phyloP scores from a whole-genome alignment of 169 alveolate species.

The Fabrea salina region DNA sequence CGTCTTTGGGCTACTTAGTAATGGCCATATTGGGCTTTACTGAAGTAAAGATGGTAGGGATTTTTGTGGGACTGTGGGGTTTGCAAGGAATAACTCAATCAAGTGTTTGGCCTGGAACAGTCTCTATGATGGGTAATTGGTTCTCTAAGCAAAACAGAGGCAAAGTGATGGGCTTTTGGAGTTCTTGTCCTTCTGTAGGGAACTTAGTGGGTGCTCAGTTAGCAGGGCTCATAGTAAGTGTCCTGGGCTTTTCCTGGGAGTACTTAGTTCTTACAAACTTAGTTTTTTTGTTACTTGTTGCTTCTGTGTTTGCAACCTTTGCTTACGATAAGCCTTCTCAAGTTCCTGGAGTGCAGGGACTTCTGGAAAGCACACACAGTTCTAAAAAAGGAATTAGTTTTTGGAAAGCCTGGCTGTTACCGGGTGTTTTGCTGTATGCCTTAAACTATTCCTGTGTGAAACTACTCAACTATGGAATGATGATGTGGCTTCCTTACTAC shows the following conservation, averaged over 20 bases:
- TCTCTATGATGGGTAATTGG: constrained; percentile 32
- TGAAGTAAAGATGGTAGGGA: background rate
- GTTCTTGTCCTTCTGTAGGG: background rate
- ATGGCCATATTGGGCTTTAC: background rate
- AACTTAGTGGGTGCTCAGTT: constrained; percentile 25
- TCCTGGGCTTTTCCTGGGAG: background rate
- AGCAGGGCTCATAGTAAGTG: background rate
- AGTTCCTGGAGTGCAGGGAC: too few relatives aligned
- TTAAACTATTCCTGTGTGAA: constrained; percentile 35
- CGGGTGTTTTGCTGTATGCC: constrained; percentile 49
- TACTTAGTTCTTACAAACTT: background rate
- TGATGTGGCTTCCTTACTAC: constrained; percentile 29
- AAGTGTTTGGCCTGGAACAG: constrained; percentile 17
- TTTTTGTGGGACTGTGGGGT: background rate
- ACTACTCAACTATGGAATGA: constrained; percentile 35
- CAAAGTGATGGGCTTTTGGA: constrained; percentile 22
- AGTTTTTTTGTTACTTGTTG: background rate
- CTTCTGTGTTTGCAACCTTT: background rate
- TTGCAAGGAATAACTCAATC: constrained; percentile 7
- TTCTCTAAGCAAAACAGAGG: constrained; percentile 5
- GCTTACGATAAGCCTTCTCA: background rate
- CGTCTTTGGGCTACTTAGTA: constrained; percentile 5
- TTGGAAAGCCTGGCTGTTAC: constrained; percentile 46
- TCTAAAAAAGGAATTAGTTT: constrained; percentile 25
- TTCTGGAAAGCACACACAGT: too few relatives aligned